Evolutionary conservation across 495 filamentous ascomycete species (phyloP).

Genomic region (Terfezia claveryi): DNA sequence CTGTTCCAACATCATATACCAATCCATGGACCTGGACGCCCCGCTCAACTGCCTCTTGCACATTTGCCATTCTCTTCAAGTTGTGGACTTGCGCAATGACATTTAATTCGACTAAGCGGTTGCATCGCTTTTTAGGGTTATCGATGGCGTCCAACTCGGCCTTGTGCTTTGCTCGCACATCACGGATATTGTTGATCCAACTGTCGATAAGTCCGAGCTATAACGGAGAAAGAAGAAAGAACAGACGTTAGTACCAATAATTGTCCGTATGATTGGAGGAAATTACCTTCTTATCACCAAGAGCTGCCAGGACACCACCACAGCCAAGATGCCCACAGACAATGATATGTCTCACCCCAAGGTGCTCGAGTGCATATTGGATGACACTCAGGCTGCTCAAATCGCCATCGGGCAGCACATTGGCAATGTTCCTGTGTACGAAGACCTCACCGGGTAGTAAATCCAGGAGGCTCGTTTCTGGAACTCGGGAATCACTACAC

Average conservation of each 20-base stretch:
- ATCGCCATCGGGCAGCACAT: conserved; percentile 35
- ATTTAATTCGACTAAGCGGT: conserved; percentile 38
- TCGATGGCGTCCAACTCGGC: conserved; percentile 31
- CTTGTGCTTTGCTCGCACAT: conserved; percentile 36
- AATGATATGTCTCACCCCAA: conserved; percentile 23
- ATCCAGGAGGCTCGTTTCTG: conserved; percentile 37
- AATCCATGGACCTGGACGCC: conserved; percentile 52
- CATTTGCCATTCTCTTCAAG: conserved; percentile 34
- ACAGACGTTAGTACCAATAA: too few species aligned
- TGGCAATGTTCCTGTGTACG: conserved; percentile 43
- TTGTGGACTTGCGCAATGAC: conserved; percentile 36
- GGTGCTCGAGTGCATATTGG: conserved; percentile 35
- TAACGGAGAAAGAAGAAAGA: conserved; percentile 5
- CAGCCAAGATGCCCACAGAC: conserved; percentile 44
- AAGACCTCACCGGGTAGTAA: conserved; percentile 37
- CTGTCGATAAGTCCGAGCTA: conserved; percentile 37
- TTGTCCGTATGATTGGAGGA: too few species aligned
- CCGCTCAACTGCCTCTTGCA: conserved; percentile 40
- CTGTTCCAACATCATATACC: not conserved
- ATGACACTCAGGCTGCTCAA: conserved; percentile 41
- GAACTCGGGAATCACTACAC: conserved; percentile 41
- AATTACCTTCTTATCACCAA: conserved; percentile 31
- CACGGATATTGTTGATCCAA: conserved; percentile 40
- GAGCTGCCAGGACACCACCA: conserved; percentile 39
- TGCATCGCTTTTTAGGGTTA: conserved; percentile 25